A percentile compares a stretch with the other conserved stretches of the same genome.
Evolutionary conservation across 2,329 filamentous ascomycete species (phyloP).

Genomic region (Zymoseptoria passerinii): DNA sequence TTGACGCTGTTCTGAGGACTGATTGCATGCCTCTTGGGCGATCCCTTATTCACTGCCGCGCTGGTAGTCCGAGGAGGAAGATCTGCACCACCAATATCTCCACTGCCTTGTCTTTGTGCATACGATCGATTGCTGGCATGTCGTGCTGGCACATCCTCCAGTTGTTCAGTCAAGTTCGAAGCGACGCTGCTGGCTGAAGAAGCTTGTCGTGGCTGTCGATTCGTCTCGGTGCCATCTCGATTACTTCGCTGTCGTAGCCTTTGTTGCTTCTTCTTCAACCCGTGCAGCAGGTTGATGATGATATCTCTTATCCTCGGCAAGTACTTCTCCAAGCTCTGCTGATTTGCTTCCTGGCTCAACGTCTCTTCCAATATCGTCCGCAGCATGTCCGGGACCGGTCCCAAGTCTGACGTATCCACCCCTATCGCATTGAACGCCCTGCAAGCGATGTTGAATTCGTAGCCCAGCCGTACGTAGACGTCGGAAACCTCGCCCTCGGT

Average conservation of each 20-base stretch:
- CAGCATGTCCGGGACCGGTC: constrained; percentile 86
- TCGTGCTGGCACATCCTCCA: constrained; percentile 34
- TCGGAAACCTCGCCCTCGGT: constrained; percentile 94
- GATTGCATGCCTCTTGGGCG: constrained; percentile 37
- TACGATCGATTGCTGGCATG: constrained; percentile 35
- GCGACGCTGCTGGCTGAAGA: constrained; percentile 42
- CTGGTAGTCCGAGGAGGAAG: constrained; percentile 42
- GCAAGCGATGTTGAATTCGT: constrained; percentile 99
- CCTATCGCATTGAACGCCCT: constrained; percentile 94
- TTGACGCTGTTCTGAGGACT: constrained; percentile 29
- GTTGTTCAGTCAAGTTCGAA: constrained; percentile 38
- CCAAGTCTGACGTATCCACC: constrained; percentile 87
- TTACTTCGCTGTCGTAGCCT: constrained; percentile 57
- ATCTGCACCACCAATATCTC: constrained; percentile 35
- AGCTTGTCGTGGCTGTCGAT: constrained; percentile 32
- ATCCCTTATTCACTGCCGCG: constrained; percentile 32
- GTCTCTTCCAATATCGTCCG: constrained; percentile 90
- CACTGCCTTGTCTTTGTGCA: constrained; percentile 33
- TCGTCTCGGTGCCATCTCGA: constrained; percentile 30
- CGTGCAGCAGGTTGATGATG: constrained; percentile 94
- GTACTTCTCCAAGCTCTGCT: constrained; percentile 87
- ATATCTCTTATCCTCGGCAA: constrained; percentile 93
- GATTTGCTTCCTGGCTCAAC: constrained; percentile 89
- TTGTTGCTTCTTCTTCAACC: constrained; percentile 93
- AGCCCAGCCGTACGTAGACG: constrained; percentile 92